Evolutionary conservation across 495 filamentous ascomycete genomes (phyloP), one percentile per base, ranked within the genome.

Genomic region (Pyrenula massariospora): DNA sequence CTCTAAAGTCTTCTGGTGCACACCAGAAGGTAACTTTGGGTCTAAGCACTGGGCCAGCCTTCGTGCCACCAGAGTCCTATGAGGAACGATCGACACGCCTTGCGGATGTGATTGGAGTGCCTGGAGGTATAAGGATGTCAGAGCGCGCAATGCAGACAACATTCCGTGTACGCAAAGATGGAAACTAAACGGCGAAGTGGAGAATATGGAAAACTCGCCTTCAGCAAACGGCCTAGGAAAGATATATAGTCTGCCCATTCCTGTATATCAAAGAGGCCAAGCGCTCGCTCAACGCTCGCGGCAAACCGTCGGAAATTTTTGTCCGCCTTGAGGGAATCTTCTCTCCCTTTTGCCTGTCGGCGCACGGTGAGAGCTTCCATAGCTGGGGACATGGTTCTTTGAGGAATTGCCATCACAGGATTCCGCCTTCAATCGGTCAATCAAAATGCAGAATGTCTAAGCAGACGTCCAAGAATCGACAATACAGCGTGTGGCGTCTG

Each of bases 221-320:
- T 98, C 54, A 96, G 73, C 22, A 98, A 75, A 31, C 93, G 84
- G 63, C 85, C 90, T 25, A 99, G 76, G 67, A 97, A 97, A 10
- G 92, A 95, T 65, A 99, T 97, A 65, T 99, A 99, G 68, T 99
- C 93, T 31, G 94, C 92, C 93, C 93, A 99, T 82, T 97, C 93
- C 70, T 96, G 89, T 60, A 96, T 75, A 70, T 99, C 93, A 71
- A 96, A 99, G 24, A 95, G 73, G 24, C 88, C 84, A 60, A 99
- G 77, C 47, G 91, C 88, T 67, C 91, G 78, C 65, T 96, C 91
- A 56, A 99, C 84, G 53, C 82, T 84, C 47, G 85, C 85, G 22
- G 89, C 89, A 84, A 96, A 99, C 62, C 89, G 83, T 58, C 92
- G 88, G 65, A 89, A 94, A 60, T 81, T 80, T 70, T 95, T 96